Evolutionary conservation across 305 asterid species (phyloP).

Genomic region (Plantago coronopus): DNA sequence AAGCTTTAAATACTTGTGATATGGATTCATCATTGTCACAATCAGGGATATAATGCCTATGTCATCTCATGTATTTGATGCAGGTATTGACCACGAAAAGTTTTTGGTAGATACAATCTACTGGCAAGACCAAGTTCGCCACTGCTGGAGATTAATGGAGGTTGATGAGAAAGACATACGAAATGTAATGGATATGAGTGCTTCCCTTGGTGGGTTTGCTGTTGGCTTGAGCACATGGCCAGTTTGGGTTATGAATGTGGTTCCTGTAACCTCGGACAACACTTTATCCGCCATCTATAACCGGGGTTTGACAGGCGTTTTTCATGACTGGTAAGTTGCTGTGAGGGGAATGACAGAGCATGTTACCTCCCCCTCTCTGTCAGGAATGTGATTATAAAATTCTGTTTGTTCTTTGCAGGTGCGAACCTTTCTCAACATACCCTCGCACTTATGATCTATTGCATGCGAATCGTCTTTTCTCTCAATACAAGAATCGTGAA

Average conservation of each 20-base stretch:
- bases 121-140: slow-evolving; percentile 80
- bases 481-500: slow-evolving; percentile 46
- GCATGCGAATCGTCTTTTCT: slow-evolving; percentile 72
- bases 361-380: not conserved
- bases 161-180: slow-evolving; percentile 65
- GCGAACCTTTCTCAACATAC: slow-evolving; percentile 48
- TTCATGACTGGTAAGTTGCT: slow-evolving; percentile 50
- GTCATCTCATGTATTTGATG: slow-evolving; percentile 14
- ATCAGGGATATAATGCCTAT: not conserved
- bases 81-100: slow-evolving; percentile 60
- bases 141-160: slow-evolving; percentile 84
- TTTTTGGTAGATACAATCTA: slow-evolving; percentile 69
- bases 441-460: slow-evolving; percentile 57
- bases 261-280: slow-evolving; percentile 39
- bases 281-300: slow-evolving; percentile 49
- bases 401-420: slow-evolving; percentile 31
- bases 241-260: slow-evolving; percentile 70
- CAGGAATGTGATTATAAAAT: not conserved
- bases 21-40: not conserved
- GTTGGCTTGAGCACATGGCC: slow-evolving; percentile 84
- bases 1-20: not conserved
- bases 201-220: slow-evolving; percentile 88
- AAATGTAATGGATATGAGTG: slow-evolving; percentile 89
- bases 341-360: not conserved
- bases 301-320: slow-evolving; percentile 49